Evolutionary conservation across 2,329 filamentous ascomycete species (phyloP).

Genomic region (Fusarium sarcochroum): DNA sequence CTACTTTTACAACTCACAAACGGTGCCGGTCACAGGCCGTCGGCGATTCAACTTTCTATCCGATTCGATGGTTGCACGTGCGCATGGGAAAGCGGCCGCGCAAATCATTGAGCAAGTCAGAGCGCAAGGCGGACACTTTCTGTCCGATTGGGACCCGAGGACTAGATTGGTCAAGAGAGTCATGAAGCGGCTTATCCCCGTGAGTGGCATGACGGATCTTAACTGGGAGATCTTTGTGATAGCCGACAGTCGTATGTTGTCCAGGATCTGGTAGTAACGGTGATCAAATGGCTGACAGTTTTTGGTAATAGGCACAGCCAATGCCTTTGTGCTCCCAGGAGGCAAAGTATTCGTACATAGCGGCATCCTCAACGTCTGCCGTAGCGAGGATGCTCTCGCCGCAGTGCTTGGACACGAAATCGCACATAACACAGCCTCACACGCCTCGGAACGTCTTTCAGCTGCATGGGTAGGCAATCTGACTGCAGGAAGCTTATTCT

Average conservation of each 20-base stretch:
- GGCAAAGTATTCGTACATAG: constrained; percentile 86
- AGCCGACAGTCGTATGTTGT: constrained; percentile 67
- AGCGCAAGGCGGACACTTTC: constrained; percentile 66
- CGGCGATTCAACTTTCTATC: constrained; percentile 79
- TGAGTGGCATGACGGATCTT: constrained; percentile 70
- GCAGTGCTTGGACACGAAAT: constrained; percentile 86
- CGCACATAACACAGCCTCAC: constrained; percentile 79
- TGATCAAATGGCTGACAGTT: constrained; percentile 5
- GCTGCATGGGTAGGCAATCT: constrained; percentile 66
- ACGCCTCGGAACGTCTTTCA: constrained; percentile 75
- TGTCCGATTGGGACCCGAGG: constrained; percentile 72
- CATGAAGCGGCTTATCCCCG: constrained; percentile 75
- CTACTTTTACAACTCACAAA: constrained; percentile 79
- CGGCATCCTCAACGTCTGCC: constrained; percentile 77
- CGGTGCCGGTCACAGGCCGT: constrained; percentile 79
- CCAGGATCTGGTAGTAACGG: not conserved
- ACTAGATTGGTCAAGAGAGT: constrained; percentile 72
- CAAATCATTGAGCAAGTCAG: constrained; percentile 67
- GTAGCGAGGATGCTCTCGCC: constrained; percentile 77
- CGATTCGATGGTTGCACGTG: constrained; percentile 66
- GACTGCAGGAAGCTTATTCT: constrained; percentile 64
- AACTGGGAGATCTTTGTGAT: constrained; percentile 84
- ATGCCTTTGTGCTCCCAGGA: constrained; percentile 83
- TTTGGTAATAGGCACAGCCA: constrained; percentile 63
- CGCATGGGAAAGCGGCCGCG: constrained; percentile 46